Evolutionary conservation across 2,329 filamentous ascomycete species (phyloP), one percentile per base, ranked within the genome.

Genomic region (Apiospora koreana): DNA sequence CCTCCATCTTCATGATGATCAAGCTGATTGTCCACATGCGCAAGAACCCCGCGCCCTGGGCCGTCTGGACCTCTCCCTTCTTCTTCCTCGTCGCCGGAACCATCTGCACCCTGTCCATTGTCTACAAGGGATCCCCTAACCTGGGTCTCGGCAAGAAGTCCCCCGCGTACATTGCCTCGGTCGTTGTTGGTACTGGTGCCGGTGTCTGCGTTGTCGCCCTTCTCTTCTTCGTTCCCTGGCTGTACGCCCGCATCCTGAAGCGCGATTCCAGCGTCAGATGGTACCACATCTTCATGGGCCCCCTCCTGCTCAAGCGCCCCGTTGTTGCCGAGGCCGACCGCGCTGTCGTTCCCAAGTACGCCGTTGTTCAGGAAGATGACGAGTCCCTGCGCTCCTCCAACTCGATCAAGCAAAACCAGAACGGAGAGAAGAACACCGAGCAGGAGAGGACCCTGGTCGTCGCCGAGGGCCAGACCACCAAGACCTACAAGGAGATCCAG

Each of bases 1-100:
- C 91, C 50, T 83, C 81, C 78, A 93, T 94, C 81, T 94, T 94
- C 85, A 85, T 85, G 86, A 84, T 93, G 71, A 91, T 94, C 84
- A 93, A 93, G 84, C 65, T 88, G 42, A 81, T 87, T n/a, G 92
- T 95, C 3, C 92, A 93, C 78, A 80, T 92, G 72, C 91, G 92
- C 79, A 90, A 86, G 81, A 90, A 93, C 80, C 92, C 92, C 7
- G 85, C 93, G 2, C 87, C 85, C 8, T 93, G 91, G 91, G 92
- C 92, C 35, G 87, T 94, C 69, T 94, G 86, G 82, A 91, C 87
- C 68, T 90, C 91, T 1, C 93, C 92, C 12, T 89, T 92, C 82
- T 94, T 91, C 83, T 94, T 94, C 86, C 88, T 94, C 69, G 88
- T 94, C 71, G 91, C 92, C 69, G 91, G 86, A 69, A 93, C 91